Conservation (phyloP, 768 basidiomycete species). For the Suillus cothurnatus region DNA sequence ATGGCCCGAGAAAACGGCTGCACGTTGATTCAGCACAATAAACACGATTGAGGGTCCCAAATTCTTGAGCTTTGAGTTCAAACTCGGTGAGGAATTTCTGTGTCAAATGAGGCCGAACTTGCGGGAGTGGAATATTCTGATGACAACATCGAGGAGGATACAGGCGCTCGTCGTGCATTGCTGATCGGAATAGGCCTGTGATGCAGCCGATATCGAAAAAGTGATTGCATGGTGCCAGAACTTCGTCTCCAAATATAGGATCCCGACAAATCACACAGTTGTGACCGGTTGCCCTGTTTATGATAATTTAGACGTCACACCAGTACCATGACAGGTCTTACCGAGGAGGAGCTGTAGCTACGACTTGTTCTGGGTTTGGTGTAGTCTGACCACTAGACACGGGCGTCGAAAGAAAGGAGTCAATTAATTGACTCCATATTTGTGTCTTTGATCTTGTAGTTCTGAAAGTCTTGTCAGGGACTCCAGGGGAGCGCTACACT, state of each 20-base stretch:
- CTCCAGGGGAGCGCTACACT: background rate
- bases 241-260: slow-evolving; percentile 26
- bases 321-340: slow-evolving; percentile 6
- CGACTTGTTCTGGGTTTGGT: background rate
- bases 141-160: slow-evolving; percentile 45
- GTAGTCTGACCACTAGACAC: background rate
- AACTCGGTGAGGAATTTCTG: slow-evolving; percentile 23
- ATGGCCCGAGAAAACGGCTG: slow-evolving; percentile 39
- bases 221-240: slow-evolving; percentile 38
- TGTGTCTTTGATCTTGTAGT: background rate
- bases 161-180: slow-evolving; percentile 40
- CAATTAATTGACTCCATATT: slow-evolving; percentile 21
- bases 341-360: slow-evolving; percentile 7
- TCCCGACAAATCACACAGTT: slow-evolving; percentile 41
- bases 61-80: slow-evolving; percentile 31
- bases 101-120: slow-evolving; percentile 28
- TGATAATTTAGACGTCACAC: background rate
- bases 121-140: slow-evolving; percentile 27
- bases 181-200: slow-evolving; percentile 35
- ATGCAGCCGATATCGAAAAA: slow-evolving; percentile 37
- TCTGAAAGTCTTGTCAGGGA: background rate
- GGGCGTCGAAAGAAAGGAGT: slow-evolving; percentile 14
- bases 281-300: slow-evolving; percentile 24
- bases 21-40: slow-evolving; percentile 39
- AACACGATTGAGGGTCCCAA: slow-evolving; percentile 35